These are phyloP conservation scores for Daedaleopsis nitida DNA, from an alignment of 768 basidiomycete genomes.

Conservation along the genomic window DNA sequence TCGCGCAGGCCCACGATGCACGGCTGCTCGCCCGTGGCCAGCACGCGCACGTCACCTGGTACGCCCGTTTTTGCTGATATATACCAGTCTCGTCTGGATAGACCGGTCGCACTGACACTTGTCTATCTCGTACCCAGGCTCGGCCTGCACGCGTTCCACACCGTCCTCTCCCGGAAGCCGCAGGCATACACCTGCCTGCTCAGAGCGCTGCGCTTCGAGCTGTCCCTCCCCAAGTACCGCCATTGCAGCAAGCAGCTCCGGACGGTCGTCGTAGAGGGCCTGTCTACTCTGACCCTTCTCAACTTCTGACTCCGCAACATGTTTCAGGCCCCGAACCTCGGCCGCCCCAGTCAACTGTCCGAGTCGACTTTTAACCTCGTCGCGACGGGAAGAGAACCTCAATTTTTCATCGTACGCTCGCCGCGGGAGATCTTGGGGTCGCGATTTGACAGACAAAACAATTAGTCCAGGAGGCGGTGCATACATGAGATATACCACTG, in stretches of 20 bases:
- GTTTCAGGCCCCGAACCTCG: too few relatives aligned
- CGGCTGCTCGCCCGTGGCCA: slow-evolving; percentile 41
- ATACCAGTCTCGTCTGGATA: neutral
- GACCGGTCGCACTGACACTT: too few relatives aligned
- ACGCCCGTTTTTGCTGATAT: slow-evolving; percentile 24
- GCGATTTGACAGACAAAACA: slow-evolving; percentile 10
- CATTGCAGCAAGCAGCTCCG: slow-evolving; percentile 48
- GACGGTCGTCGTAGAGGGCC: slow-evolving; percentile 48
- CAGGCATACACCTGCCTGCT: slow-evolving; percentile 51
- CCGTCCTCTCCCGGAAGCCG: slow-evolving; percentile 58
- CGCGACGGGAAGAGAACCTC: too few relatives aligned
- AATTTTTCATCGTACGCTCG: too few relatives aligned
- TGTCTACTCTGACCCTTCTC: slow-evolving; percentile 29
- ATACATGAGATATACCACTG: slow-evolving; percentile 24
- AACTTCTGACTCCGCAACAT: slow-evolving; percentile 20
- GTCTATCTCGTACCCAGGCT: slow-evolving; percentile 53
- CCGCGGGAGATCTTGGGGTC: neutral
- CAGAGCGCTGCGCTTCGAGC: slow-evolving; percentile 49
- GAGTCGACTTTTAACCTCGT: too few relatives aligned
- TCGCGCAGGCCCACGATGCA: slow-evolving; percentile 41
- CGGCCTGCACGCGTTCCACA: slow-evolving; percentile 76
- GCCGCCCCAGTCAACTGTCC: too few relatives aligned
- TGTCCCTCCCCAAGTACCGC: slow-evolving; percentile 48
- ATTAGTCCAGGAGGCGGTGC: slow-evolving; percentile 20
- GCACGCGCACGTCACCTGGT: slow-evolving; percentile 65